A percentile compares a stretch with the other conserved stretches of the same genome.
Evolutionary conservation across 2,329 filamentous ascomycete species (phyloP).

Genomic region (Trichoderma atroviride): DNA sequence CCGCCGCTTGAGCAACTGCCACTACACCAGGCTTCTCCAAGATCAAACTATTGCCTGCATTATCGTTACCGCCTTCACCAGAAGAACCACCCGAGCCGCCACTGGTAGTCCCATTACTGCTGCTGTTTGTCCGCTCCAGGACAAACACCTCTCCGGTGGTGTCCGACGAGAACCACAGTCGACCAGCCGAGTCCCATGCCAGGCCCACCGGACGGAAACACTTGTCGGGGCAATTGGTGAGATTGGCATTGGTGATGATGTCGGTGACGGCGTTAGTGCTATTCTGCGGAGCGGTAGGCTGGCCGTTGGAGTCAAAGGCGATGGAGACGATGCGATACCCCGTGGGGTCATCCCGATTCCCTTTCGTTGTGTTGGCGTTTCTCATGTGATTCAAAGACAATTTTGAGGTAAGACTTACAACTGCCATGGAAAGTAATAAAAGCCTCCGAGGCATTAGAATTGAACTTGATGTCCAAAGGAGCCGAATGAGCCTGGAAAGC

Average conservation of each 20-base stretch:
- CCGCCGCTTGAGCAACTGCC: conserved; percentile 36
- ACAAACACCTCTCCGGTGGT: conserved; percentile 68
- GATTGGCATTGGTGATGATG: conserved; percentile 59
- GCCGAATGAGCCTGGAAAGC: conserved; percentile 68
- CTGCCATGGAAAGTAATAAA: conserved; percentile 74
- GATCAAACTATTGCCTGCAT: conserved; percentile 31
- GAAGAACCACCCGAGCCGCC: conserved; percentile 9
- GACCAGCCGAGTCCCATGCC: conserved; percentile 51
- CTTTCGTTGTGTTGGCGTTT: conserved; percentile 33
- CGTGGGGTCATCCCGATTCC: conserved; percentile 46
- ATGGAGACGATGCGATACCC: conserved; percentile 52
- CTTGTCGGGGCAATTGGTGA: conserved; percentile 53
- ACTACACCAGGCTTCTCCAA: conserved; percentile 30
- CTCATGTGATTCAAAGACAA: neutral
- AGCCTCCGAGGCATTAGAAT: conserved; percentile 57
- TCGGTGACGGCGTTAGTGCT: conserved; percentile 54
- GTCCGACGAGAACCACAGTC: conserved; percentile 66
- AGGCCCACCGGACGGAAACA: conserved; percentile 68
- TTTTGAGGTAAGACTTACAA: conserved; percentile 50
- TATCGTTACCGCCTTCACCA: conserved; percentile 26
- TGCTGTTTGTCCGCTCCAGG: conserved; percentile 36
- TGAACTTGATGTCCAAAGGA: conserved; percentile 72
- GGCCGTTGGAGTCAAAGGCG: conserved; percentile 44
- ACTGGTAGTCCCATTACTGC: conserved; percentile 1
- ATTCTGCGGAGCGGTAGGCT: conserved; percentile 43